Base-by-base conservation (phyloP, 345 rosid genomes). In the Noccaea bulbosa region DNA sequence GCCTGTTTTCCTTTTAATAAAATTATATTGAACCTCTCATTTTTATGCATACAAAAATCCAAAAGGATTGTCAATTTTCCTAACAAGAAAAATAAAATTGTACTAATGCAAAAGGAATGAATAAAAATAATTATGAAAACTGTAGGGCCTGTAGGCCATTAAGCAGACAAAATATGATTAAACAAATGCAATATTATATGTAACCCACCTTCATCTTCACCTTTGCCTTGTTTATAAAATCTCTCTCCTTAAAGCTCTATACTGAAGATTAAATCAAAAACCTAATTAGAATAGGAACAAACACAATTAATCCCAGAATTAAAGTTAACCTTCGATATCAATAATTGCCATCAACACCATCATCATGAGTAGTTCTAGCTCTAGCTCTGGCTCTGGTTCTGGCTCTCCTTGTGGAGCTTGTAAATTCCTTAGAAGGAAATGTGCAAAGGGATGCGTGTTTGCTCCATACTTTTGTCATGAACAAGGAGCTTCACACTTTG, bases 361-460 rank as follows among this genome's bases (percentile, higher is more conserved):
- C 65, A 60, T 43, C 67, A 75, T 68, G 74, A 67, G 50, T 72
- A 54, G 73, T 54, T 73, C 77, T 37, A 67, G 41, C 33, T 48
- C 90, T 16, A 85, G 92, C 65, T 80, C 68, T 33, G 15, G 40
- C 85, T 67, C 91, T 14, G 91, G 97, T 17, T 86, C 97, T 61
- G 91, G 97, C 22, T 86, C 97, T 61, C 96, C 98, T 27, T 93
- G 98, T 71, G 98, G 98, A 59, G 98, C 98, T 24, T 93, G 98
- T 84, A 93, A 93, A 70, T 93, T 93, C 82, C 77, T 93, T 69
- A 85, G 98, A 69, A 87, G 98, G 72, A 93, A 87, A 80, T 93
- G 98, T 79, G 87, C 81, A 7, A 81, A 84, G 11, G 98, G 97
- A 0, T 93, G 98, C 80, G 96, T 93, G 6, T 93, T 93, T 78